phyloP scores from a whole-genome alignment of 1,139 yeast genomes.

The Blastobotrys petasosporus region DNA sequence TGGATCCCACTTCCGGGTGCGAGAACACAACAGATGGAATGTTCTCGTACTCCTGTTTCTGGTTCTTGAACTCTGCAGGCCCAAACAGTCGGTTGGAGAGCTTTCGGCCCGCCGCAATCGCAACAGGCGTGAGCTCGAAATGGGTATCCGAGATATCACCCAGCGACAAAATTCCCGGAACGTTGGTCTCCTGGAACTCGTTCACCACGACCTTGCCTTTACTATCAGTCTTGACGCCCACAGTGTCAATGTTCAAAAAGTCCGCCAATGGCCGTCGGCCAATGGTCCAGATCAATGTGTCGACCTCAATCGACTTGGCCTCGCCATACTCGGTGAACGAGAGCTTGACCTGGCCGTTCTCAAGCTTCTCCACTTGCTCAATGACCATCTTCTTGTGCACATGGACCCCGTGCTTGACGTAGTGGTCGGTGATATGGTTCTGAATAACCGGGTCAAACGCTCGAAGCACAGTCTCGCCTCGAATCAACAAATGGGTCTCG shows the following conservation, averaged over 20 bases:
- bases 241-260: constrained; percentile 61
- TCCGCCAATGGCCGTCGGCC: constrained; percentile 79
- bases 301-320: constrained; percentile 52
- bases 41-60: constrained; percentile 75
- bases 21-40: constrained; percentile 91
- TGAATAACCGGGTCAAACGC: constrained; percentile 81
- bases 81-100: constrained; percentile 89
- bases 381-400: constrained; percentile 64
- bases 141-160: constrained; percentile 88
- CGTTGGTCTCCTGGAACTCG: constrained; percentile 78
- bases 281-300: constrained; percentile 83
- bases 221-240: constrained; percentile 60
- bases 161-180: constrained; percentile 68
- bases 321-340: constrained; percentile 33
- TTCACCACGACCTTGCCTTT: constrained; percentile 63
- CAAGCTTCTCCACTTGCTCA: constrained; percentile 51
- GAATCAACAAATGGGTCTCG: constrained; percentile 80
- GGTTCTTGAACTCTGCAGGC: constrained; percentile 54
- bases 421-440: constrained; percentile 69
- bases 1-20: constrained; percentile 95
- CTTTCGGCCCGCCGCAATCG: constrained; percentile 96
- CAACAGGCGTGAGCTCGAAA: constrained; percentile 94
- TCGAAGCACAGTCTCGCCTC: constrained; percentile 87
- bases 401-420: constrained; percentile 72
- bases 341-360: constrained; percentile 58